A percentile compares a stretch with the other conserved stretches of the same genome.
These are phyloP conservation scores for Postia placenta DNA, from an alignment of 768 basidiomycete species.

Conservation along the genomic window DNA sequence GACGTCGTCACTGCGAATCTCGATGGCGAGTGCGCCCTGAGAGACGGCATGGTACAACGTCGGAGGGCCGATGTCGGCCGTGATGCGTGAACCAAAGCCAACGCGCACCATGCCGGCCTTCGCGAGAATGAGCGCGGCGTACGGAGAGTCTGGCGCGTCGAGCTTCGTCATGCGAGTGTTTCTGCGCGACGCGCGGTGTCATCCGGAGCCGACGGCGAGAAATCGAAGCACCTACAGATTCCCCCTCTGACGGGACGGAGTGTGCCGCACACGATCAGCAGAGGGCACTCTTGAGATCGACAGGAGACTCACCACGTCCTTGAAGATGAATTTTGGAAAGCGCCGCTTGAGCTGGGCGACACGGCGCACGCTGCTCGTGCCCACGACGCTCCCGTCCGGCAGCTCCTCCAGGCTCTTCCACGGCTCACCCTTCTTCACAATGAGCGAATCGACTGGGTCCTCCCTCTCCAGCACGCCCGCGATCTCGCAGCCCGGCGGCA, in stretches of 20 bases:
- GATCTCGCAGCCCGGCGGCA: constrained; percentile 81
- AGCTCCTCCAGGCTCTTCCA: constrained; percentile 78
- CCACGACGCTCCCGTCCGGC: constrained; percentile 86
- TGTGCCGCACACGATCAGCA: too few relatives aligned
- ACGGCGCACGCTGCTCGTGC: constrained; percentile 89
- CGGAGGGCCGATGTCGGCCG: constrained; percentile 67
- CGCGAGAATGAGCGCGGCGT: constrained; percentile 87
- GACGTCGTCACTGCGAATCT: constrained; percentile 66
- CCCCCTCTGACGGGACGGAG: constrained; percentile 50
- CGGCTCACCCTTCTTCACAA: constrained; percentile 66
- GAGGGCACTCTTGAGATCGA: background rate
- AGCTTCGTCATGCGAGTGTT: constrained; percentile 91
- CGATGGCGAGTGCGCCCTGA: constrained; percentile 88
- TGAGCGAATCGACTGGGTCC: constrained; percentile 83
- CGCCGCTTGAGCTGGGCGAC: constrained; percentile 83
- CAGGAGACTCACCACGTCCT: constrained; percentile 72
- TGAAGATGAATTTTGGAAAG: constrained; percentile 71
- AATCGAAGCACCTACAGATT: constrained; percentile 58
- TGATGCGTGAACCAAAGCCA: constrained; percentile 68
- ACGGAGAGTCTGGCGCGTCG: constrained; percentile 75
- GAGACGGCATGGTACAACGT: constrained; percentile 85
- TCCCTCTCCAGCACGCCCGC: constrained; percentile 84
- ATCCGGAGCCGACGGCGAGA: background rate
- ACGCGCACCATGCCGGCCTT: constrained; percentile 86
- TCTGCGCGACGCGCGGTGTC: constrained; percentile 30